phyloP scores from a whole-genome alignment of 805 yeast genomes.

The Saturnispora halmiae region DNA sequence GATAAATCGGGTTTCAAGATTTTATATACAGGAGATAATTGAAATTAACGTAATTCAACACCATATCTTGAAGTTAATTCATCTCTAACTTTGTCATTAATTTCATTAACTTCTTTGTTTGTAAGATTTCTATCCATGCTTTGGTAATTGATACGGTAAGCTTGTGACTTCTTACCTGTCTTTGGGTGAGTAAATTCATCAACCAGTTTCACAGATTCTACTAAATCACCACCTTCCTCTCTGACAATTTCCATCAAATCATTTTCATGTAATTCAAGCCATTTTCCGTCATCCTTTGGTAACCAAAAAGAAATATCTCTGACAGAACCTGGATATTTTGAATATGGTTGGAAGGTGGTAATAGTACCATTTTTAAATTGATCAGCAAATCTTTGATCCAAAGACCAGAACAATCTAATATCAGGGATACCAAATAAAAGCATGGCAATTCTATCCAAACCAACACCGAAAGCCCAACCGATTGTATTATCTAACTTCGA shows the following conservation, averaged over 20 bases:
- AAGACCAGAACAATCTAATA: slow-evolving; percentile 86
- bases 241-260: slow-evolving; percentile 93
- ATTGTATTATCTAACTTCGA: slow-evolving; percentile 61
- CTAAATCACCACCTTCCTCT: slow-evolving; percentile 73
- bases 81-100: slow-evolving; percentile 58
- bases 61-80: slow-evolving; percentile 44
- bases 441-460: slow-evolving; percentile 94
- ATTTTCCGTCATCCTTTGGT: slow-evolving; percentile 30
- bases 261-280: slow-evolving; percentile 54
- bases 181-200: slow-evolving; percentile 86
- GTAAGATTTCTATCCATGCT: slow-evolving; percentile 91
- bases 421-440: slow-evolving; percentile 91
- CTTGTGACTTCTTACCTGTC: slow-evolving; percentile 63
- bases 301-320: slow-evolving; percentile 94
- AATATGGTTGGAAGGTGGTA: slow-evolving; percentile 72
- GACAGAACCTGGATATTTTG: slow-evolving; percentile 78
- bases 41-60: slow-evolving; percentile 41
- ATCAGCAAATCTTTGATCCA: slow-evolving; percentile 60
- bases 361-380: slow-evolving; percentile 67
- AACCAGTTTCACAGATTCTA: slow-evolving; percentile 70
- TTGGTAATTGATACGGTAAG: slow-evolving; percentile 88
- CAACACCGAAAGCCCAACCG: slow-evolving; percentile 98
- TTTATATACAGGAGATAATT: too few relatives aligned
- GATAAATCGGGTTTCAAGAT: too few relatives aligned
- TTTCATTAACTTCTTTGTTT: slow-evolving; percentile 68